These are phyloP conservation scores for Collybia nuda DNA, from an alignment of 768 basidiomycete species.

Conservation along the genomic window DNA sequence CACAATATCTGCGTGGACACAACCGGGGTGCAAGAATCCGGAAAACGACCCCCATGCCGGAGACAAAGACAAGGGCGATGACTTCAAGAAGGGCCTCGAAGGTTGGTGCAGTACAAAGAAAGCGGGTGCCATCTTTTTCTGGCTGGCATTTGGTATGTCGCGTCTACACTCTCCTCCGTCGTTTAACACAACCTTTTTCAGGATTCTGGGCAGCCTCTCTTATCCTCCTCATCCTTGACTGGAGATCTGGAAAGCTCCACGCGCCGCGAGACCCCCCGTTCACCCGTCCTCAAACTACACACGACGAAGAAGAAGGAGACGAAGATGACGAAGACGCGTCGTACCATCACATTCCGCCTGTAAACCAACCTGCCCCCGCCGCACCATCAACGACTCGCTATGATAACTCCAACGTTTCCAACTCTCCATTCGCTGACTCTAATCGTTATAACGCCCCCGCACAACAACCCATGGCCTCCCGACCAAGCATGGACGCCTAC, in stretches of 20 bases:
- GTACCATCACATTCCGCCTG: constrained; percentile 50
- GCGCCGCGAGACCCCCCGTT: constrained; percentile 66
- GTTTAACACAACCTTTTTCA: constrained; percentile 24
- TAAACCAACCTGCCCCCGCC: constrained; percentile 12
- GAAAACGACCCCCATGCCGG: constrained; percentile 77
- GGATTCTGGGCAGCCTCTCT: constrained; percentile 78
- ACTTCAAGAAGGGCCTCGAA: constrained; percentile 64
- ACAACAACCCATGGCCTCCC: constrained; percentile 30
- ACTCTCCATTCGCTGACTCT: constrained; percentile 51
- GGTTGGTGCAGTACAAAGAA: constrained; percentile 95
- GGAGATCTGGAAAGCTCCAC: constrained; percentile 70
- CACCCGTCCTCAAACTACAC: constrained; percentile 57
- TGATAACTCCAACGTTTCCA: constrained; percentile 19
- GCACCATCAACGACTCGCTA: constrained; percentile 26
- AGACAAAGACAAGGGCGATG: constrained; percentile 51
- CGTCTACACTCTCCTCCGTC: background rate
- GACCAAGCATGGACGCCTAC: constrained; percentile 83
- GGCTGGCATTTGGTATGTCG: constrained; percentile 73
- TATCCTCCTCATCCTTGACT: constrained; percentile 65
- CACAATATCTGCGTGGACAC: constrained; percentile 84
- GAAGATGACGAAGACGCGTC: constrained; percentile 52
- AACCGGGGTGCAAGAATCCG: constrained; percentile 86
- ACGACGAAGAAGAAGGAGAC: constrained; percentile 48
- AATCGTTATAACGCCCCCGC: constrained; percentile 43
- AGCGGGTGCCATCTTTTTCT: constrained; percentile 87